These are phyloP conservation scores for Oxyria digyna DNA, from an alignment of 148 eudicot genomes.

Conservation along the genomic window DNA sequence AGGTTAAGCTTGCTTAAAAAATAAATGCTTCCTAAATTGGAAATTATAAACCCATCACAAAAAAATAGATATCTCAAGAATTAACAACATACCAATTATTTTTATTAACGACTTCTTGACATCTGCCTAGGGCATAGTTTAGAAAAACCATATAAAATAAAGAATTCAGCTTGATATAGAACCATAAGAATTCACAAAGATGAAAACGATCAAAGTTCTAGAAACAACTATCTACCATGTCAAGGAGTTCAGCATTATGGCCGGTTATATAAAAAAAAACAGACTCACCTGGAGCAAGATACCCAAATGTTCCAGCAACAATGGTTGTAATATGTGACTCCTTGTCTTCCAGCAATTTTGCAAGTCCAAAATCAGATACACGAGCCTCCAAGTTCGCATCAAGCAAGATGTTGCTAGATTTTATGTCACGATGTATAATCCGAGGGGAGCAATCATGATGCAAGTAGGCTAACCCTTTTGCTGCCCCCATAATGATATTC, in stretches of 20 bases:
- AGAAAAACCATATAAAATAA: too few relatives aligned
- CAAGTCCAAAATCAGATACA: conserved; percentile 96
- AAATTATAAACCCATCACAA: too few relatives aligned
- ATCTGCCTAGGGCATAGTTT: too few relatives aligned
- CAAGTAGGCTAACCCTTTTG: conserved; percentile 87
- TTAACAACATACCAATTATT: too few relatives aligned
- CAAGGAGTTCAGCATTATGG: not conserved
- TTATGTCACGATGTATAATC: conserved; percentile 92
- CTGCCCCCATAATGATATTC: conserved; percentile 84
- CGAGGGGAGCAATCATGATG: conserved; percentile 98
- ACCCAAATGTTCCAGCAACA: conserved; percentile 99
- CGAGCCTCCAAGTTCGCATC: conserved; percentile 94
- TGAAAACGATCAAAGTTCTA: too few relatives aligned
- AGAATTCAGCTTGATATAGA: too few relatives aligned
- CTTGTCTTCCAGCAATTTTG: conserved; percentile 89
- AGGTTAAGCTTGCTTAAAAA: too few relatives aligned
- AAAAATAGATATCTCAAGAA: too few relatives aligned
- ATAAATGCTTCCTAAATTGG: too few relatives aligned
- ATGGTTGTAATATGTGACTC: conserved; percentile 97
- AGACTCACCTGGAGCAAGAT: conserved; percentile 91
- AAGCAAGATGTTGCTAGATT: conserved; percentile 95
- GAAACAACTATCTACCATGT: not conserved
- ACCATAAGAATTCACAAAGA: too few relatives aligned
- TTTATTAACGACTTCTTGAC: too few relatives aligned
- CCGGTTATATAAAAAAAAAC: too few relatives aligned